These are phyloP conservation scores for Xylariaceae sp. DNA, from an alignment of 2,329 filamentous ascomycete species.

Conservation along the genomic window DNA sequence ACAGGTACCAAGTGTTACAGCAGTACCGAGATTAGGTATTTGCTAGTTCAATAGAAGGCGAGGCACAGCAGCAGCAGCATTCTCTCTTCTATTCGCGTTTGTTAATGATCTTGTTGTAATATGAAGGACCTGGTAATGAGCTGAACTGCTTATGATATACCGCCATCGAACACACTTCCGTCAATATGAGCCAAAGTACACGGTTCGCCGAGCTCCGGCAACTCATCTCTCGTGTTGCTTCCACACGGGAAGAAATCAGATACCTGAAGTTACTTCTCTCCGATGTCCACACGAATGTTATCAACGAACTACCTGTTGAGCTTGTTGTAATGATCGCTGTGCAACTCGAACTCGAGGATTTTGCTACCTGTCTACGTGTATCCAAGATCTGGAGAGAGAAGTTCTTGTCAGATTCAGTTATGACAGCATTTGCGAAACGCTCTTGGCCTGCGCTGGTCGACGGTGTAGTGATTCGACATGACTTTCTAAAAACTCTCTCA, in stretches of 20 bases:
- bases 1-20: too few species aligned
- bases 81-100: too few species aligned
- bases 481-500: conserved; percentile 13
- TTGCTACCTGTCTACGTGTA: conserved; percentile 33
- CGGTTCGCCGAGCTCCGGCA: conserved; percentile 21
- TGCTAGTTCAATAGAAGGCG: too few species aligned
- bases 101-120: too few species aligned
- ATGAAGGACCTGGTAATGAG: too few species aligned
- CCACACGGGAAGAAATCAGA: conserved; percentile 28
- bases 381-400: conserved; percentile 36
- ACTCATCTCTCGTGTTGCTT: conserved; percentile 17
- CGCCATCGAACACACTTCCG: background rate
- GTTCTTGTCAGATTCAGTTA: conserved; percentile 31
- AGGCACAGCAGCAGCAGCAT: too few species aligned
- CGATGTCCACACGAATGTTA: conserved; percentile 20
- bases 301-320: conserved; percentile 36
- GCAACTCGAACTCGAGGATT: conserved; percentile 24
- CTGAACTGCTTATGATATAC: too few species aligned
- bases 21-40: too few species aligned
- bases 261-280: conserved; percentile 34
- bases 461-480: background rate
- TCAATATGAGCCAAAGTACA: background rate
- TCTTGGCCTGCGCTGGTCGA: conserved; percentile 30
- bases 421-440: conserved; percentile 10
- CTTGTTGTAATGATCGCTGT: conserved; percentile 28